These are phyloP conservation scores for Lachnellula subtilissima DNA, from an alignment of 2,329 filamentous ascomycete species.

Conservation along the genomic window DNA sequence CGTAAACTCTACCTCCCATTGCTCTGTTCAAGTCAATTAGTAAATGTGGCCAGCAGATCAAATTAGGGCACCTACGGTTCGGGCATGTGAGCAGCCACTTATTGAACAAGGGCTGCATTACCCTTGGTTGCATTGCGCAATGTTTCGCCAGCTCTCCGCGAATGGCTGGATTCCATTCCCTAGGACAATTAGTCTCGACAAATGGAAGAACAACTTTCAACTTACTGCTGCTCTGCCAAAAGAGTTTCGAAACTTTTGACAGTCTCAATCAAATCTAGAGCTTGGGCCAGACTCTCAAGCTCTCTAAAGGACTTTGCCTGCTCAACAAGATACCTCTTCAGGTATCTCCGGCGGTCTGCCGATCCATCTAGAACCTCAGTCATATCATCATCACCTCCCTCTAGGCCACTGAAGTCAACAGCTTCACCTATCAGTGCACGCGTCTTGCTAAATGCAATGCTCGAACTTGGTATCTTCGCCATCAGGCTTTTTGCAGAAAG, in stretches of 20 bases:
- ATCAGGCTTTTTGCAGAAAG: slow-evolving; percentile 51
- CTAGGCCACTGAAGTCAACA: slow-evolving; percentile 32
- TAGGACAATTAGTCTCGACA: neutral
- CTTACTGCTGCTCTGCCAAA: slow-evolving; percentile 19
- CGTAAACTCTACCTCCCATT: slow-evolving; percentile 56
- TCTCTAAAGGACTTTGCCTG: slow-evolving; percentile 62
- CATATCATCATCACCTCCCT: slow-evolving; percentile 24
- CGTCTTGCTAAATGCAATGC: slow-evolving; percentile 33
- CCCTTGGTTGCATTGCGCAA: slow-evolving; percentile 43
- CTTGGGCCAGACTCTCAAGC: slow-evolving; percentile 61
- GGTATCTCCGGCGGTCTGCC: slow-evolving; percentile 31
- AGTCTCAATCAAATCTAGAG: slow-evolving; percentile 64
- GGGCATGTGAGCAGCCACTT: slow-evolving; percentile 51
- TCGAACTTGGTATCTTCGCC: slow-evolving; percentile 44
- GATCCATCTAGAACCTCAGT: slow-evolving; percentile 32
- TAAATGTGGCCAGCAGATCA: neutral
- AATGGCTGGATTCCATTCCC: slow-evolving; percentile 41
- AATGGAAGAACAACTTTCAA: neutral
- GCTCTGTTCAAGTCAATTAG: slow-evolving; percentile 17
- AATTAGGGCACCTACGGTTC: slow-evolving; percentile 13
- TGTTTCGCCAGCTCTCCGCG: slow-evolving; percentile 46
- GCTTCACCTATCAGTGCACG: slow-evolving; percentile 36
- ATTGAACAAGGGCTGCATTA: slow-evolving; percentile 57
- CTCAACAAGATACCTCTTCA: slow-evolving; percentile 36
- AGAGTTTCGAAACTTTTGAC: slow-evolving; percentile 38